phyloP scores from a whole-genome alignment of 306 rosid genomes.

The Casuarina equisetifolia region DNA sequence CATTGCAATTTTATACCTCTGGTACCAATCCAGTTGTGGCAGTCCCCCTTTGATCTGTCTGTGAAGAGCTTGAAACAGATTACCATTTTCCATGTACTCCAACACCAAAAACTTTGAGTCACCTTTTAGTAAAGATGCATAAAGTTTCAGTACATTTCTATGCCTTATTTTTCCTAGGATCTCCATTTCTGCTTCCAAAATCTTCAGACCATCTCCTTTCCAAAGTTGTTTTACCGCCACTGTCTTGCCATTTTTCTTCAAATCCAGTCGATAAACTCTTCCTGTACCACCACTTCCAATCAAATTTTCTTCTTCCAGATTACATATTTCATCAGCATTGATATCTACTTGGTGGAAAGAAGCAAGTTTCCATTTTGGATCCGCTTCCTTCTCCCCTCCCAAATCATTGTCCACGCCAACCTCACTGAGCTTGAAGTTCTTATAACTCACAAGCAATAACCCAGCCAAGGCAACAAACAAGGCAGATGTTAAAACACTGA shows the following conservation, averaged over 20 bases:
- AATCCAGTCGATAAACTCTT: slow-evolving; percentile 75
- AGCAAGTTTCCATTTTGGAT: slow-evolving; percentile 68
- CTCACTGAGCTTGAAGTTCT: slow-evolving; percentile 43
- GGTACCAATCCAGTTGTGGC: slow-evolving; percentile 70
- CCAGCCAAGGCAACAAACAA: slow-evolving; percentile 48
- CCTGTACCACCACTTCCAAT: slow-evolving; percentile 92
- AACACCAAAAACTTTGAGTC: slow-evolving; percentile 75
- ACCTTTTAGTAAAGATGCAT: slow-evolving; percentile 72
- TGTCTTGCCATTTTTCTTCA: slow-evolving; percentile 46
- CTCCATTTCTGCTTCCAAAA: slow-evolving; percentile 84
- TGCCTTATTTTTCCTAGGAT: slow-evolving; percentile 87
- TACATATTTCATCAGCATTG: slow-evolving; percentile 68
- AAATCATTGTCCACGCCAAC: slow-evolving; percentile 29
- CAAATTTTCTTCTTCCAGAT: slow-evolving; percentile 66
- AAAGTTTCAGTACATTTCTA: slow-evolving; percentile 81
- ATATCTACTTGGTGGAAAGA: slow-evolving; percentile 77
- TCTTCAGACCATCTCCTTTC: slow-evolving; percentile 62
- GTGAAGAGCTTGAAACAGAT: slow-evolving; percentile 75
- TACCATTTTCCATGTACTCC: slow-evolving; percentile 91
- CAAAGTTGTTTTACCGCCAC: slow-evolving; percentile 87
- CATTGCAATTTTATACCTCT: slow-evolving; percentile 74
- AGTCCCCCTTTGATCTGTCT: slow-evolving; percentile 51
- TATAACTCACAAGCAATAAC: slow-evolving; percentile 47
- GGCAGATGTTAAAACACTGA: slow-evolving; percentile 45
- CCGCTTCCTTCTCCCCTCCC: slow-evolving; percentile 39